A percentile compares a stretch with the other conserved stretches of the same genome.
Evolutionary conservation across 495 filamentous ascomycete species (phyloP).

Genomic region (Podospora appendiculata): DNA sequence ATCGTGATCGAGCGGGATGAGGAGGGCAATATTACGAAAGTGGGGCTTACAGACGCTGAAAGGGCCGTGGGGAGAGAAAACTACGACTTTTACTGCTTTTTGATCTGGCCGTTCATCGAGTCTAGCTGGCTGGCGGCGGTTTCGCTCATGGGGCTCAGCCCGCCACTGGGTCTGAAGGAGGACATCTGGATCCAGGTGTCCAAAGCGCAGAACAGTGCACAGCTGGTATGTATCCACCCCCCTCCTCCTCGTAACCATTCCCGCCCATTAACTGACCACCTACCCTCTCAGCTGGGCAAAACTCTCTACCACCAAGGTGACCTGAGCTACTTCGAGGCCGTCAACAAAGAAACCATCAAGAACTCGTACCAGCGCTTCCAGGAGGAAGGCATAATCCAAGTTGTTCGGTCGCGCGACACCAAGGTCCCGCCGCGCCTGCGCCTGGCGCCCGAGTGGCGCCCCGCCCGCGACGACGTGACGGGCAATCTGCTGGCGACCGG

Average conservation of each 20-base stretch:
- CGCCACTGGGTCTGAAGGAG: constrained; percentile 50
- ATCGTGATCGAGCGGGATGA: constrained; percentile 58
- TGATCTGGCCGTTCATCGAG: constrained; percentile 97
- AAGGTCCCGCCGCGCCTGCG: constrained; percentile 50
- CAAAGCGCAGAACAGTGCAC: constrained; percentile 73
- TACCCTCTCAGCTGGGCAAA: constrained; percentile 67
- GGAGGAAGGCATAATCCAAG: constrained; percentile 79
- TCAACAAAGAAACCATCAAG: constrained; percentile 94
- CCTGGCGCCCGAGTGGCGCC: constrained; percentile 73
- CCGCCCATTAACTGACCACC: neutral
- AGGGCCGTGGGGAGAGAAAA: constrained; percentile 76
- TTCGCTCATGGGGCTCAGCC: constrained; percentile 75
- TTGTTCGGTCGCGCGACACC: constrained; percentile 56
- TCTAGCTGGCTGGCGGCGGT: constrained; percentile 85
- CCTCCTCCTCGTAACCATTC: constrained; percentile 14
- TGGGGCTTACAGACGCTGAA: constrained; percentile 72
- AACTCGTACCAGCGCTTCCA: constrained; percentile 84
- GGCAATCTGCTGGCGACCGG: constrained; percentile 61
- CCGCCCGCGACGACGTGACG: constrained; percentile 51
- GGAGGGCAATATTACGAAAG: constrained; percentile 46
- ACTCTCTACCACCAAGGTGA: constrained; percentile 97
- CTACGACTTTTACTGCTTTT: constrained; percentile 96
- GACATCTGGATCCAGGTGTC: constrained; percentile 72
- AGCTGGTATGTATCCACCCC: constrained; percentile 50
- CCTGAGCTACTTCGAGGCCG: constrained; percentile 91